Evolutionary conservation across 345 rosid genomes (phyloP).

Genomic region (Salix caprea): DNA sequence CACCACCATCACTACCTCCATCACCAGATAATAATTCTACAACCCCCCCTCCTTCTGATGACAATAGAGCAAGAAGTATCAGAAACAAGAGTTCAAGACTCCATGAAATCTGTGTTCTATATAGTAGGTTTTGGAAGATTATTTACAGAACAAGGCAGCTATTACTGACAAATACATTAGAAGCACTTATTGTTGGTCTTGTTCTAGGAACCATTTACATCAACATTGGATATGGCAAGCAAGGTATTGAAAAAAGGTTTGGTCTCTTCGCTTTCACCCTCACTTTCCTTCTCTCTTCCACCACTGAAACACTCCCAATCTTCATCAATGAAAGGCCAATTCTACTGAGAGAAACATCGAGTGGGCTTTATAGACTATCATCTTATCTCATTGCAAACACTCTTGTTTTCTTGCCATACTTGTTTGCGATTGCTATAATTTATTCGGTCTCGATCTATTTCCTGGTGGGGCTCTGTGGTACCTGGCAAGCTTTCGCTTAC

Average conservation of each 20-base stretch:
- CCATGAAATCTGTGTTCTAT: conserved; percentile 53
- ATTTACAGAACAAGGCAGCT: conserved; percentile 84
- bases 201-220: conserved; percentile 85
- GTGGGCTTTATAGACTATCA: conserved; percentile 79
- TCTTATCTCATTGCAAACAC: conserved; percentile 80
- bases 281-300: conserved; percentile 88
- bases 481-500: conserved; percentile 74
- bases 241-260: conserved; percentile 73
- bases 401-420: conserved; percentile 78
- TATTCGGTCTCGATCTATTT: conserved; percentile 74
- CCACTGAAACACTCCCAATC: conserved; percentile 90
- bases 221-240: conserved; percentile 61
- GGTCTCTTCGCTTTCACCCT: conserved; percentile 93
- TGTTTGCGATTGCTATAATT: conserved; percentile 54
- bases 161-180: conserved; percentile 67
- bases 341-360: conserved; percentile 67
- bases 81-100: conserved; percentile 56
- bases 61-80: conserved; percentile 6
- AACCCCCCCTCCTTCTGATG: background rate
- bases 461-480: conserved; percentile 73
- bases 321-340: conserved; percentile 89
- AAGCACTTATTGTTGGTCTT: conserved; percentile 85
- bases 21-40: conserved; percentile 1
- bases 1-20: conserved; percentile 22
- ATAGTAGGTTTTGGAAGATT: conserved; percentile 67